These are phyloP conservation scores for Brassica balearica DNA, from an alignment of 441 rosid genomes.

Conservation along the genomic window DNA sequence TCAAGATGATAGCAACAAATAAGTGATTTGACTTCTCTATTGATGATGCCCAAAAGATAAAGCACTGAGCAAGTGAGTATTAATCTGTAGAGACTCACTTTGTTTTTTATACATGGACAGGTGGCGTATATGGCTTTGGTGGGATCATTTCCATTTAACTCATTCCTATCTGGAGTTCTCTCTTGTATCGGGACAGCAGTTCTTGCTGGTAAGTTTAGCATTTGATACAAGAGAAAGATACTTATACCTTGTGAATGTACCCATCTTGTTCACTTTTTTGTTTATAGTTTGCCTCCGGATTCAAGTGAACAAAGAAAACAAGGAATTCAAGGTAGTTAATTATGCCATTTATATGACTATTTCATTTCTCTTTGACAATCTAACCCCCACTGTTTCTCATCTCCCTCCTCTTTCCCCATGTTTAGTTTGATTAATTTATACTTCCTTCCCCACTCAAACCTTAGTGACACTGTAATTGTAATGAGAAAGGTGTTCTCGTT, in stretches of 20 bases:
- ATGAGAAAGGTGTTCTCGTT: slow-evolving; percentile 7
- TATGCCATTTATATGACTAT: neutral
- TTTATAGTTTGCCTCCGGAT: slow-evolving; percentile 89
- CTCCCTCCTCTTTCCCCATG: neutral
- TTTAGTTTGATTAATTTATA: neutral
- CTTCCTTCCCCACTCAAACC: neutral
- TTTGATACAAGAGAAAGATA: neutral
- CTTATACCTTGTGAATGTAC: neutral
- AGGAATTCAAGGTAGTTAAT: slow-evolving; percentile 83
- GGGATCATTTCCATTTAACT: slow-evolving; percentile 97
- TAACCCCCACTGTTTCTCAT: too few relatives aligned
- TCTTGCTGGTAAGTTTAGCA: slow-evolving; percentile 78
- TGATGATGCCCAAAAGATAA: too few relatives aligned
- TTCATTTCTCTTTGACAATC: neutral
- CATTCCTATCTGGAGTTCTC: slow-evolving; percentile 92
- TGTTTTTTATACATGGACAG: slow-evolving; percentile 39
- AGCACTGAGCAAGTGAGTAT: too few relatives aligned
- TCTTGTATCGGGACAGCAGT: slow-evolving; percentile 93
- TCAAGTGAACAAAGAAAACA: slow-evolving; percentile 98
- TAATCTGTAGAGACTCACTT: too few relatives aligned
- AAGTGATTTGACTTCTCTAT: neutral
- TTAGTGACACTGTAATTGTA: neutral
- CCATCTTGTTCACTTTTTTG: slow-evolving; percentile 16
- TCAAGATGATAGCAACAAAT: too few relatives aligned
- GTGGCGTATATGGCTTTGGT: slow-evolving; percentile 92